Base-by-base conservation (phyloP, 1,284 basidiomycete species). In the Puccinia hordei region DNA sequence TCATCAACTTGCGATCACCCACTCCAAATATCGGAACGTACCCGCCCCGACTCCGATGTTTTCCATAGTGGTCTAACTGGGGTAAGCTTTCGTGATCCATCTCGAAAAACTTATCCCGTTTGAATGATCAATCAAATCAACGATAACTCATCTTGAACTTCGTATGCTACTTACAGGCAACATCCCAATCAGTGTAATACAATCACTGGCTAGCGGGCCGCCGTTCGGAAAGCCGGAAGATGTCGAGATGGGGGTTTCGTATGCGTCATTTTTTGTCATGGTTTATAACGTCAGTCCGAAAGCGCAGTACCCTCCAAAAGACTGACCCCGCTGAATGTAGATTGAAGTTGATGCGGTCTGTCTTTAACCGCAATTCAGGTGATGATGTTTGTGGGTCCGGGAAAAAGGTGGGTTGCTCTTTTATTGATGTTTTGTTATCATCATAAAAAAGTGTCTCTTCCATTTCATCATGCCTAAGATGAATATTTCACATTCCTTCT, bases 51-150 rank as follows among this genome's bases (percentile, higher is more conserved):
- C 15, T 59, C 27, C 17, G 15, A 59, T 63, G 33, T 33, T 22
- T 2, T 35, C 5, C 22, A 46, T 66, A 76, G 74, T 76, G 74
- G 74, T 76, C 74, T 10, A 76, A 76, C 33, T 76, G 74, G 74
- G 74, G 74, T 76, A 55, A 55, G 57, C 22, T n/a, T 44, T 49
- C 30, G 17, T 44, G 4, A 44, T 44, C 38, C 38, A 41, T 41
- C 38, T 41, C n/a, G 38, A 4, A 27, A 69, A 35, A 49, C 35
- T 49, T 1, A 49, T 12, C 38, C 27, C 33, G n/a, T n/a, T 53
- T 17, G 6, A 22, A 44, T 44, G 24, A 53, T 15, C 49, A 72
- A 10, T 24, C 24, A 24, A 33, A 53, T 53, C 22, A 33, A 61
- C 17, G 24, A 44, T 24, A 12, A 13, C 63, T 38, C 12, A 59